Evolutionary conservation across 129 eudicot genomes (phyloP).

Genomic region (Ambrosia trifida): DNA sequence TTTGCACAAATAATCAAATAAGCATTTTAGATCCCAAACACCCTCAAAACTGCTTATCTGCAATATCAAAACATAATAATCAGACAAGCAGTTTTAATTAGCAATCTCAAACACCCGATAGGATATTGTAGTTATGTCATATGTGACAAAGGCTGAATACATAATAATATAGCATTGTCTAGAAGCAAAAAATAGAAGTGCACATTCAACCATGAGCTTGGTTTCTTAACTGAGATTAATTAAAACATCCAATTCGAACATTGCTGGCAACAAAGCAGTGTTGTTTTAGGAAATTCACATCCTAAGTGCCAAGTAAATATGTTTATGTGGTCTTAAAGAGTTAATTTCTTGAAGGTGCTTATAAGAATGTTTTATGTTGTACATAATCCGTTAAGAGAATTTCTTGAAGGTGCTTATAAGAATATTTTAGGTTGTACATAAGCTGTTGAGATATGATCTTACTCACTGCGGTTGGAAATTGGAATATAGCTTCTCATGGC

Average conservation of each 20-base stretch:
- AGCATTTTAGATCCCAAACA: not conserved
- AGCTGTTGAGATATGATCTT: not conserved
- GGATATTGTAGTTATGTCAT: not conserved
- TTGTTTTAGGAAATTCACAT: not conserved
- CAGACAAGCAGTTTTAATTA: not conserved
- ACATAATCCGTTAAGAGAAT: not conserved
- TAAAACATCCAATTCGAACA: not conserved
- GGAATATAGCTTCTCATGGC: constrained; percentile 12
- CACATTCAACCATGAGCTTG: not conserved
- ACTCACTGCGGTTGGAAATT: not conserved
- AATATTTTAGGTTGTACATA: constrained; percentile 2
- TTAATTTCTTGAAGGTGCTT: not conserved
- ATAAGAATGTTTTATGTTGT: not conserved
- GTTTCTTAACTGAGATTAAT: not conserved
- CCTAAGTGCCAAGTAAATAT: no score
- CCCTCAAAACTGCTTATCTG: constrained; percentile 4
- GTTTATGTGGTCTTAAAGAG: no score
- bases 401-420: not conserved
- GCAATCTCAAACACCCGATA: not conserved
- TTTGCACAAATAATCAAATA: not conserved
- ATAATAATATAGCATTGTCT: not conserved
- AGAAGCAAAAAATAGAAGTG: not conserved
- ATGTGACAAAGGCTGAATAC: not conserved
- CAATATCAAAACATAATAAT: not conserved
- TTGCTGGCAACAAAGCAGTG: not conserved